Evolutionary conservation across 208 protist genomes (phyloP), one percentile per base, ranked within the genome.

Genomic region (Wallacemonas sp.): DNA sequence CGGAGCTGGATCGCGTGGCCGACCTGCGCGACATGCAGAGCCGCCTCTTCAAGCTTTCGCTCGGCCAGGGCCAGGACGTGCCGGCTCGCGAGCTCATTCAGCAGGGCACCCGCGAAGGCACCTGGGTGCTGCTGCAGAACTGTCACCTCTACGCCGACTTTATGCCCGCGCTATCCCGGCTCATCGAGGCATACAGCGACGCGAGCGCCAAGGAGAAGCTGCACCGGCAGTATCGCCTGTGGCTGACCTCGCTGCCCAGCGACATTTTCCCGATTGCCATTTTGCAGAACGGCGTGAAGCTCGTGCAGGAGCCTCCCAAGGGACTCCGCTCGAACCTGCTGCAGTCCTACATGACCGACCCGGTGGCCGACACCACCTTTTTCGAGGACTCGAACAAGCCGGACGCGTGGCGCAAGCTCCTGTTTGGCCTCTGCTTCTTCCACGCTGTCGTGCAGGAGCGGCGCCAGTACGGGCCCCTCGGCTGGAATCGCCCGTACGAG

Each of bases 261-360:
- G 80, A 93, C n/a, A 83, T 82, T 8, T 99, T 99, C 87, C 98
- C 98, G 18, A 97, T 99, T 61, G 82, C 93, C 23, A 98, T 99
- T 63, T 78, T 99, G 55, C 98, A 99, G 80, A 98, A 98, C 77
- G 94, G 97, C 39, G 91, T 99, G 42, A 99, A 99, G 84, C 86
- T 99, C 63, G 98, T 99, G 44, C 97, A 99, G 75, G 98, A 99
- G 86, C 98, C 98, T 20, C 98, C 98, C 23, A 97, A 95, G 71
- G 97, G 97, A 0, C 81, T 99, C n/a, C 93, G 97, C 72, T 91
- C 85, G 57, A 99, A 99, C 76, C 79, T 99, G 16, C 59, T 98
- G 48, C 85, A 97, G 62, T 98, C 97, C 10, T 99, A 96, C 74
- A 72, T 97, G 18, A 86, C 91, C 54, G 87, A 98, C 64, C 91